These are phyloP conservation scores for Plasmodium berghei DNA, from an alignment of 169 alveolate species.

Conservation along the genomic window DNA sequence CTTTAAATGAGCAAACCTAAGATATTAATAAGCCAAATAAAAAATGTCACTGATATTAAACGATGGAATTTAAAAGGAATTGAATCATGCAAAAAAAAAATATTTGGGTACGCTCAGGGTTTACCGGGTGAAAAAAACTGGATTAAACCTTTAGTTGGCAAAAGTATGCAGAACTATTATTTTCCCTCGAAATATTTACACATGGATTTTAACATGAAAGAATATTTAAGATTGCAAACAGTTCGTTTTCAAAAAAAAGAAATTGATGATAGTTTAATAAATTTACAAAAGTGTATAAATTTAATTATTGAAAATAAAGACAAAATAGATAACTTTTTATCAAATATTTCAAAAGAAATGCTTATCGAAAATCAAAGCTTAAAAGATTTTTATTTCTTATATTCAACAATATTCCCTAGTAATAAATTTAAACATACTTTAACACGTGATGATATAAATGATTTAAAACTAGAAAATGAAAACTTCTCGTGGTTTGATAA, in stretches of 20 bases:
- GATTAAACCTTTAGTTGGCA: conserved; percentile 84
- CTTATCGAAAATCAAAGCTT: conserved; percentile 71
- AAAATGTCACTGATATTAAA: conserved; percentile 56
- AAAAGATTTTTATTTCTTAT: conserved; percentile 55
- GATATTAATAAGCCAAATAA: conserved; percentile 59
- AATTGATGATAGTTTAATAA: conserved; percentile 54
- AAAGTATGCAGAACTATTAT: conserved; percentile 83
- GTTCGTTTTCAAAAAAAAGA: conserved; percentile 78
- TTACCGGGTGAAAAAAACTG: conserved; percentile 87
- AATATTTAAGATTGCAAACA: conserved; percentile 84
- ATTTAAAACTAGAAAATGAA: conserved; percentile 32
- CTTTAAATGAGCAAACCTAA: conserved; percentile 69
- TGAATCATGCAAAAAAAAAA: conserved; percentile 73
- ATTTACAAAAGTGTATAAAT: conserved; percentile 63
- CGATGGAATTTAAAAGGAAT: conserved; percentile 63
- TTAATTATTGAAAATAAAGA: conserved; percentile 71
- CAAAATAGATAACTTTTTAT: conserved; percentile 42
- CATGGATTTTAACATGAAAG: conserved; percentile 83
- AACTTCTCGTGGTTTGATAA: conserved; percentile 53
- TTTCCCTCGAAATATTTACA: conserved; percentile 87
- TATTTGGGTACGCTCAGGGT: conserved; percentile 76
- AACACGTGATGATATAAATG: conserved; percentile 49
- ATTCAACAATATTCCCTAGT: conserved; percentile 64
- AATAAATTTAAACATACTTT: conserved; percentile 13
- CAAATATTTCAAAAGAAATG: conserved; percentile 51